A percentile compares a stretch with the other conserved stretches of the same genome.
Evolutionary conservation across 2,329 filamentous ascomycete genomes (phyloP).

Genomic region (Boeremia lycopersici): DNA sequence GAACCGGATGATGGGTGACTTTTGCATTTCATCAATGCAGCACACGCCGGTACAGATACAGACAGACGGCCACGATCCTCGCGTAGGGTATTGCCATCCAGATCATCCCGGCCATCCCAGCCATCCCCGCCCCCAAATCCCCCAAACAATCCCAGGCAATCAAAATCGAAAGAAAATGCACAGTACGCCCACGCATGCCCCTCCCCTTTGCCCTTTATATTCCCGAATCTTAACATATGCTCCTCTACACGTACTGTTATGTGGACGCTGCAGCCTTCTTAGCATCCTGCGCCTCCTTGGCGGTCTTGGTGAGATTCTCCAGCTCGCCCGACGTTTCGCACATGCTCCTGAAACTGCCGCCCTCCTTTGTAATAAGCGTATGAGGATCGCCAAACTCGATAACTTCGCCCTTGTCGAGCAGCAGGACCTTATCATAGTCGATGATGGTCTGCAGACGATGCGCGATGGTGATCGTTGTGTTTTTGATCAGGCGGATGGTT

Average conservation of each 20-base stretch:
- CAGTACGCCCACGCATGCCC: not conserved
- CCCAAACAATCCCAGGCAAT: too few species aligned
- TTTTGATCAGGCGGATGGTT: slow-evolving; percentile 87
- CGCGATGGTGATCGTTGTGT: slow-evolving; percentile 95
- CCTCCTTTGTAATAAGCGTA: slow-evolving; percentile 68
- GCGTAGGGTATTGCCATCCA: too few species aligned
- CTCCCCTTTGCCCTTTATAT: not conserved
- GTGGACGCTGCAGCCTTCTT: slow-evolving; percentile 3
- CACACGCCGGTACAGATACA: too few species aligned
- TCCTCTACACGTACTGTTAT: not conserved
- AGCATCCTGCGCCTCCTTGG: slow-evolving; percentile 54
- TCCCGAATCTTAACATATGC: not conserved
- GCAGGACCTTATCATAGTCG: slow-evolving; percentile 96
- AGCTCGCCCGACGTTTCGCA: slow-evolving; percentile 69
- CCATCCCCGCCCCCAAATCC: too few species aligned
- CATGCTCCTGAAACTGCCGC: slow-evolving; percentile 70
- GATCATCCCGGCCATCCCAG: too few species aligned
- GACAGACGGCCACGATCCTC: too few species aligned
- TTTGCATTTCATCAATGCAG: too few species aligned
- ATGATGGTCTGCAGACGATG: slow-evolving; percentile 96
- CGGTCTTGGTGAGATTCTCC: slow-evolving; percentile 61
- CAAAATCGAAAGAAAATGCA: not conserved
- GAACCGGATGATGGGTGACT: too few species aligned
- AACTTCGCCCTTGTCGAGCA: slow-evolving; percentile 86
- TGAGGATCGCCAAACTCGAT: slow-evolving; percentile 92